These are phyloP conservation scores for Colletotrichum viniferum DNA, from an alignment of 2,329 filamentous ascomycete genomes.

Conservation along the genomic window DNA sequence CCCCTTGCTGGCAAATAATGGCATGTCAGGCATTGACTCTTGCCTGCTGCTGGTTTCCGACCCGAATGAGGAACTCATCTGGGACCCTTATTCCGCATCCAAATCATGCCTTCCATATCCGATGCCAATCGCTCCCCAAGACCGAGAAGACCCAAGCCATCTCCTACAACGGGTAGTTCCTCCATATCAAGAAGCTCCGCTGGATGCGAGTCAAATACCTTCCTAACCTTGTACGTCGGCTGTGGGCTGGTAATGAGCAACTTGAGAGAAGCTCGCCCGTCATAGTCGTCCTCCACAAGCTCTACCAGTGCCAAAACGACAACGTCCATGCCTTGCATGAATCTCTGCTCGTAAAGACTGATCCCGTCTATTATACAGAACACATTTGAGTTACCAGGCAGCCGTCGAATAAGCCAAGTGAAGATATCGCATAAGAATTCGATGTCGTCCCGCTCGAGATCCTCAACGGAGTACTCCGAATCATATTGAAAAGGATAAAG, in stretches of 20 bases:
- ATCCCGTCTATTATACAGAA: not conserved
- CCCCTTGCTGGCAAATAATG: not conserved
- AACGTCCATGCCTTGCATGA: not conserved
- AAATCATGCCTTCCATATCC: not conserved
- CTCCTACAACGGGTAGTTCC: not conserved
- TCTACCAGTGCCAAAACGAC: not conserved
- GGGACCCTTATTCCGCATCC: not conserved
- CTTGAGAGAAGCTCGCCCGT: not conserved
- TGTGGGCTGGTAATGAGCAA: not conserved
- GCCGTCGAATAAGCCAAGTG: not conserved
- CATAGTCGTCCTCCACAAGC: not conserved
- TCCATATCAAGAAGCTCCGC: not conserved
- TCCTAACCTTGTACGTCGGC: not conserved
- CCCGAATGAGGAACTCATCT: not conserved
- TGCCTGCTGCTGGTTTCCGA: not conserved
- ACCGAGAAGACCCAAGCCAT: not conserved
- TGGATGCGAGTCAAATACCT: not conserved
- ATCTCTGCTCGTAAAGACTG: not conserved
- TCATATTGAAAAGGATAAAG: not conserved
- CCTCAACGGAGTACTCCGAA: not conserved
- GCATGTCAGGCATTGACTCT: not conserved
- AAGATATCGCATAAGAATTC: not conserved
- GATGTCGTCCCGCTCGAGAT: not conserved
- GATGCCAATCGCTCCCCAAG: not conserved
- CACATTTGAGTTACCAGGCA: not conserved